These are phyloP conservation scores for Phlegmacium glaucopus DNA, from an alignment of 768 basidiomycete genomes.

Conservation along the genomic window DNA sequence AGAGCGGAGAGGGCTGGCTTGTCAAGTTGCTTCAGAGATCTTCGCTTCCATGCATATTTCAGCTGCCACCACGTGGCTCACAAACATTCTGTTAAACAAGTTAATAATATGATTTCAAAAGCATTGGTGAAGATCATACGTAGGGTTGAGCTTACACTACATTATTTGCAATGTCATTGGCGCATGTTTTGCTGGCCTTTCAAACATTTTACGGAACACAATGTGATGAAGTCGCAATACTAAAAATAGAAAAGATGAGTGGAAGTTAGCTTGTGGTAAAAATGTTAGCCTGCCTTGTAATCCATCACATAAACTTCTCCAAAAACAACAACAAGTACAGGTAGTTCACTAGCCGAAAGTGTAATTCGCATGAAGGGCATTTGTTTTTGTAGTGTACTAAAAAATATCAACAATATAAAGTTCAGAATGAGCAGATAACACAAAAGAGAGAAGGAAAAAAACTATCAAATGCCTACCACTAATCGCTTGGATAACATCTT, in stretches of 20 bases:
- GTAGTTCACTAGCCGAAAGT: too few relatives aligned
- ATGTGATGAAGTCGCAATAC: constrained; percentile 84
- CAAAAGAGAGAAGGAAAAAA: too few relatives aligned
- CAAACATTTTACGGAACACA: constrained; percentile 88
- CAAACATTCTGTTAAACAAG: constrained; percentile 58
- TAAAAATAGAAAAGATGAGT: constrained; percentile 21
- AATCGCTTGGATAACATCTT: too few relatives aligned
- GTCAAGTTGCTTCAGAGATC: constrained; percentile 62
- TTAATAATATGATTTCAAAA: constrained; percentile 8
- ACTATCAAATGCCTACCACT: too few relatives aligned
- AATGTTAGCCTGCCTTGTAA: constrained; percentile 48
- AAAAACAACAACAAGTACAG: too few relatives aligned
- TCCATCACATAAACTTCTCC: too few relatives aligned
- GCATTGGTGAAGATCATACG: constrained; percentile 37
- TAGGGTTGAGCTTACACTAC: constrained; percentile 65
- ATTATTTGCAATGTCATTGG: constrained; percentile 64
- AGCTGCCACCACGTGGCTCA: constrained; percentile 78
- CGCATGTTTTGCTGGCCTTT: constrained; percentile 53
- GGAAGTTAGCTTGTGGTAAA: background rate
- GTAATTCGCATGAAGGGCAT: too few relatives aligned
- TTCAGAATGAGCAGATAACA: too few relatives aligned
- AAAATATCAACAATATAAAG: too few relatives aligned
- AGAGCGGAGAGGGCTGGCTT: constrained; percentile 62
- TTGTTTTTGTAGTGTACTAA: too few relatives aligned
- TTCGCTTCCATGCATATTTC: constrained; percentile 83